Base-by-base conservation (phyloP, 2,329 filamentous ascomycete species). In the Juglanconis sp. region DNA sequence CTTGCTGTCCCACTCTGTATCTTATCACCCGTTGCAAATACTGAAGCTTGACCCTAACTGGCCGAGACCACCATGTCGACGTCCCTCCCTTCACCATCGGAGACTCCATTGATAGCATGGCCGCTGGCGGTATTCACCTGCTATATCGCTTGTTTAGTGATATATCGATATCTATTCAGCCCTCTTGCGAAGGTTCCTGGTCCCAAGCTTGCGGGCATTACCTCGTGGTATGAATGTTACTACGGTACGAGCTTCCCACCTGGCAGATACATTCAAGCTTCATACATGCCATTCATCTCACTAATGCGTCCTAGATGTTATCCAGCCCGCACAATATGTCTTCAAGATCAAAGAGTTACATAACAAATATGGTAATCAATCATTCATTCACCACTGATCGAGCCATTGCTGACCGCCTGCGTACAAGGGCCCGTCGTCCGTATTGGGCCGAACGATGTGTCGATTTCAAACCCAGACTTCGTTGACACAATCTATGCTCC, bases 201-300 rank as follows among this genome's bases (percentile, higher is more conserved):
- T 7, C 75, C 75, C 57, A 73, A 65, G 62, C 69, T 77, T 38
- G 73, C 75, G 32, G 74, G 73, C 4, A 64, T 75, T 54, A 76
- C 73, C 53, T 69, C 71, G 56, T 74, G 71, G 67, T 76, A 77
- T 60, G 74, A 76, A 63, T 72, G 74, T 55, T 80, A 77, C 65
- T 78, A 78, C 62, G 77, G 80, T 58, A 68, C 78, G 31, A 38
- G 15, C 15, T 24, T 38, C 6, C 2, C 8, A 6, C 49, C 8
- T 8, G 15, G 7, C 30, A 7, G 30, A 32, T 11, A 15, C 17
- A 17, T 34, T 31, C 13, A 13, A 8, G 2, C 10, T 17, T 31
- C 9, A 34, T n/a, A n/a, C n/a, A n/a, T n/a, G n/a, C n/a, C n/a
- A n/a, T n/a, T n/a, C n/a, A n/a, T n/a, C n/a, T 9, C n/a, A 11